Evolutionary conservation across 2,329 filamentous ascomycete species (phyloP), one percentile per base, ranked within the genome.

Genomic region (Xylaria digitata): DNA sequence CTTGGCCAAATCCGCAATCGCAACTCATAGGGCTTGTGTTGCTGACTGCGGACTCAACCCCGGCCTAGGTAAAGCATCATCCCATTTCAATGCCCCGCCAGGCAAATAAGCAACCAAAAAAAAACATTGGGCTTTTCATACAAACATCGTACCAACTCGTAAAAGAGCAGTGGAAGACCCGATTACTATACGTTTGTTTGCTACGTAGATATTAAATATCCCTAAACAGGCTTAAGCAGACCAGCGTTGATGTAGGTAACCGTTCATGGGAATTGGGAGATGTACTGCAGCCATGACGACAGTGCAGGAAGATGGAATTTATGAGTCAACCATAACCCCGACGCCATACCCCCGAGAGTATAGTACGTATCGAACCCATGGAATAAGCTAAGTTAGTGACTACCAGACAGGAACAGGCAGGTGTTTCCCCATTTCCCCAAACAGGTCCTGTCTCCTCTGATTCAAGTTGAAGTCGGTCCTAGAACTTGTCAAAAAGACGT

Each of bases 311-410:
- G 49, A 65, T 54, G 55, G 45, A 65, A 46, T 26, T 40, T 21
- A 46, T 68, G 66, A 68, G 66, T 65, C 66, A 68, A 65, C 43
- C 26, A 26, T 26, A 7, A 50, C 58, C 49, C 52, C 11, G 62
- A 26, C 50, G 49, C 49, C 13, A 61, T 60, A 54, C 54, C 58
- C 49, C 54, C 60, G 59, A 9, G n/a, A 63, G 48, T 42, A 48
- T 37, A 61, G 52, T 42, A 43, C 19, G 45, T 45, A 26, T 32
- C n/a, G 40, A 42, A 48, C 58, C 52, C 26, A 57, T 46, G 37
- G 32, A 53, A 56, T 52, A 62, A 56, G 58, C 46, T 56, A 61
- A 17, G 23, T 30, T 52, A 52, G 46, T n/a, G 26, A 64, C 34
- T n/a, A 43, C 45, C 45, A 26, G 26, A 5, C 26, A 46, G 58